A percentile compares a stretch with the other conserved stretches of the same genome.
phyloP scores from a whole-genome alignment of 1,284 basidiomycete species.

The Marasmius tenuissimus region DNA sequence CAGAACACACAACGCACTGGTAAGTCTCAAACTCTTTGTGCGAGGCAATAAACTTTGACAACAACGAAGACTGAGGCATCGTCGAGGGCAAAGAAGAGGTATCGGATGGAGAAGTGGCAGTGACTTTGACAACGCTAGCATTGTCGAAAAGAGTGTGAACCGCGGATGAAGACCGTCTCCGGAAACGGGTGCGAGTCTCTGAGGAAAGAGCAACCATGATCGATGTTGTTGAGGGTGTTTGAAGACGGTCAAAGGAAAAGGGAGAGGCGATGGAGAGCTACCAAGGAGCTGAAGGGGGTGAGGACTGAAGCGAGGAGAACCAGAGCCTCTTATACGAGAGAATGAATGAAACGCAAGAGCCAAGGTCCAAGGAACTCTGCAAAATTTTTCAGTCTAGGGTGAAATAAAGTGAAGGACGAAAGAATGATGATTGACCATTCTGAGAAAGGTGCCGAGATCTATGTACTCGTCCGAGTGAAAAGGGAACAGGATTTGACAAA shows the following conservation, averaged over 20 bases:
- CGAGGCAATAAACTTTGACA: conserved; percentile 50
- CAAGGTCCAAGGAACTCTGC: background rate
- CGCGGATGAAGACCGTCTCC: background rate
- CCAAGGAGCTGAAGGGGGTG: background rate
- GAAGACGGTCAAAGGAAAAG: conserved; percentile 5
- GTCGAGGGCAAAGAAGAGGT: conserved; percentile 12
- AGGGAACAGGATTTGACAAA: background rate
- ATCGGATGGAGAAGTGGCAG: conserved; percentile 16
- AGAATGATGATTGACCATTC: background rate
- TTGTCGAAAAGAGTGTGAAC: background rate
- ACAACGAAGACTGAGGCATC: conserved; percentile 29
- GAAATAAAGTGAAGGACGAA: conserved; percentile 6
- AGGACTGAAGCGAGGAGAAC: background rate
- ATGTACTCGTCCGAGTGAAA: background rate
- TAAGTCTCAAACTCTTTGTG: conserved; percentile 52
- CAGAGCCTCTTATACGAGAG: background rate
- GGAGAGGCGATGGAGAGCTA: background rate
- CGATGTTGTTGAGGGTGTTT: conserved; percentile 3
- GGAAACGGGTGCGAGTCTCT: conserved; percentile 21
- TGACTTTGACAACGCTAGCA: conserved; percentile 21
- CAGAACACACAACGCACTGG: conserved; percentile 25
- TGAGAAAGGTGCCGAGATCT: background rate
- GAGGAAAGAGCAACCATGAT: conserved; percentile 29
- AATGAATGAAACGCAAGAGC: background rate
- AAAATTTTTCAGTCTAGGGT: too few species aligned